These are phyloP conservation scores for Barbarea vulgaris DNA, from an alignment of 345 rosid genomes.

Conservation along the genomic window DNA sequence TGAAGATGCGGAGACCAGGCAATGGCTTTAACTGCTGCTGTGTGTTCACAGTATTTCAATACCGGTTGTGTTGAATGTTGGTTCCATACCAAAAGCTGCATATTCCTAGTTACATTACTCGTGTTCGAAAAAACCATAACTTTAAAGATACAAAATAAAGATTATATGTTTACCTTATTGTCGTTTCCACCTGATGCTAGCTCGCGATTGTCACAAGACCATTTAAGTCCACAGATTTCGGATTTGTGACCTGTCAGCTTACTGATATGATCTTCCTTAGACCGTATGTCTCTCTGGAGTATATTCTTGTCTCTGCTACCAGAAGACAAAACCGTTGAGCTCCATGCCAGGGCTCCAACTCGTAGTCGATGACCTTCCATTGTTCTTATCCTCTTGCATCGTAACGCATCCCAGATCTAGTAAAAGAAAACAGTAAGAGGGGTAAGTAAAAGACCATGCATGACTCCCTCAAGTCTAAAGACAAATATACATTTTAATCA, in stretches of 20 bases:
- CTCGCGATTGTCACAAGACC: constrained; percentile 98
- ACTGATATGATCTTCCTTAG: constrained; percentile 80
- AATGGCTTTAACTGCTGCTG: constrained; percentile 99
- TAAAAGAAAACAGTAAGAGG: not conserved
- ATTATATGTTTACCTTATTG: constrained; percentile 62
- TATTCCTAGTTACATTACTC: constrained; percentile 25
- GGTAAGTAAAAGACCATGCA: not conserved
- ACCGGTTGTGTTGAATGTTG: constrained; percentile 94
- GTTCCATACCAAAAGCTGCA: constrained; percentile 97
- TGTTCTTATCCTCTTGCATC: constrained; percentile 77
- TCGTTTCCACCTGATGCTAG: constrained; percentile 99
- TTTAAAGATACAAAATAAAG: not conserved
- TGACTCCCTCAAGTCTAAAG: not conserved
- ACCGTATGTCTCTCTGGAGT: constrained; percentile 83
- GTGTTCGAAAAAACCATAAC: not conserved
- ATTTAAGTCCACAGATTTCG: constrained; percentile 97
- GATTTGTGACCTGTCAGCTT: constrained; percentile 96
- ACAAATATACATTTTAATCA: not conserved
- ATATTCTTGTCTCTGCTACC: constrained; percentile 97
- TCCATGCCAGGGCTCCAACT: constrained; percentile 97
- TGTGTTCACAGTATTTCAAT: constrained; percentile 85
- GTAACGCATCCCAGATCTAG: constrained; percentile 93
- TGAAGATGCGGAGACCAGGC: constrained; percentile 99
- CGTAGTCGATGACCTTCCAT: constrained; percentile 97
- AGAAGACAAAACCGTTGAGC: constrained; percentile 80